Evolutionary conservation across 2,329 filamentous ascomycete genomes (phyloP).

Genomic region (Cordyceps javanica): DNA sequence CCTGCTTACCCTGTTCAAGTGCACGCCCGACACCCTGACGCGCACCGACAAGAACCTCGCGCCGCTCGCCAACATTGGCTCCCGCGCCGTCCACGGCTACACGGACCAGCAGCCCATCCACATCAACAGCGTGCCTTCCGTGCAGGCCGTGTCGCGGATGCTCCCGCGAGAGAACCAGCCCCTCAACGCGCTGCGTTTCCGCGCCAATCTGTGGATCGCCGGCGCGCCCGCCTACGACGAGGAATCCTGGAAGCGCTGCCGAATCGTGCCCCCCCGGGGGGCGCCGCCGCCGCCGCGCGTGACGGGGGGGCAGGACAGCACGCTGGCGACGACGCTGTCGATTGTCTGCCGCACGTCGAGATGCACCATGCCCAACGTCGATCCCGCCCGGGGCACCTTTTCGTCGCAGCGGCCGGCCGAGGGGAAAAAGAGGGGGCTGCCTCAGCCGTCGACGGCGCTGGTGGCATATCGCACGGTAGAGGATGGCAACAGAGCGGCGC

Average conservation of each 20-base stretch:
- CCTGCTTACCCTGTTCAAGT: constrained; percentile 13
- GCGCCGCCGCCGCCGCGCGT: not conserved
- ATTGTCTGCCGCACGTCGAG: constrained; percentile 17
- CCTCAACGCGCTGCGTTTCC: constrained; percentile 17
- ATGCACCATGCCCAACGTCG: constrained; percentile 18
- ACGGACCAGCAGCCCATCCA: constrained; percentile 18
- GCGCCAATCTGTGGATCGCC: constrained; percentile 17
- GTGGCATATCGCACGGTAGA: constrained; percentile 20
- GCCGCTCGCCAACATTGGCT: constrained; percentile 16
- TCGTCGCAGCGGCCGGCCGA: constrained; percentile 1
- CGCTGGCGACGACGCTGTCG: constrained; percentile 11
- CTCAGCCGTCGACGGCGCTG: constrained; percentile 23
- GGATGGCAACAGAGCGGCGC: constrained; percentile 20
- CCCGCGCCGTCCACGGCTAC: constrained; percentile 18
- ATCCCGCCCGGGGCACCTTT: constrained; percentile 10
- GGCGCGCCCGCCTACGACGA: constrained; percentile 16
- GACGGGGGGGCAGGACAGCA: not conserved
- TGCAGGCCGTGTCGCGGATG: constrained; percentile 16
- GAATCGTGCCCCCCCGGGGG: constrained; percentile 11
- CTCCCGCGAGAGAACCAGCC: constrained; percentile 15
- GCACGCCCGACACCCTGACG: constrained; percentile 14
- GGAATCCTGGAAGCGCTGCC: constrained; percentile 17
- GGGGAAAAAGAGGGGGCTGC: constrained; percentile 17
- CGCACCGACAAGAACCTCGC: constrained; percentile 16
- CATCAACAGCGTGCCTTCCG: constrained; percentile 18